Evolutionary conservation across 179 eudicot genomes (phyloP).

Genomic region (Sideroxylon spinosum): DNA sequence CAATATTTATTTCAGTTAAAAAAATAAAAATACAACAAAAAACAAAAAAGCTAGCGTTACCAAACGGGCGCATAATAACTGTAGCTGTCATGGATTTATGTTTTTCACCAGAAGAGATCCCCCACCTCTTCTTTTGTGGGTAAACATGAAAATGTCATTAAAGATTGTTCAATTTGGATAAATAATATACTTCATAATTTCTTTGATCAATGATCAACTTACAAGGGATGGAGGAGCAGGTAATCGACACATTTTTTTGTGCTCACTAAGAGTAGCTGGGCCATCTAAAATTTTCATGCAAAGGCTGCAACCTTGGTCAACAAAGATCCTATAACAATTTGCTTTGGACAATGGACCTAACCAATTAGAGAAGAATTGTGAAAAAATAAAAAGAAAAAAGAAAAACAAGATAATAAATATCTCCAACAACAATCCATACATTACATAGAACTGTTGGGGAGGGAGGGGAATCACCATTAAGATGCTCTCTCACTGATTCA

Average conservation of each 20-base stretch:
- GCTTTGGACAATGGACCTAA: slow-evolving; percentile 61
- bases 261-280: slow-evolving; percentile 41
- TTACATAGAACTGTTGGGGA: background rate
- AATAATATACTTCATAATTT: background rate
- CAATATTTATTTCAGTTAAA: no score
- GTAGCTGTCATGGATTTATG: background rate
- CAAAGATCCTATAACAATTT: slow-evolving; percentile 47
- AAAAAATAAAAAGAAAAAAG: background rate
- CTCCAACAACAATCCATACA: background rate
- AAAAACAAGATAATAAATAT: slow-evolving; percentile 2
- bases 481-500: slow-evolving; percentile 74
- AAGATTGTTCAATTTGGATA: background rate
- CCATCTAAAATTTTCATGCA: slow-evolving; percentile 57
- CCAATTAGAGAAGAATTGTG: slow-evolving; percentile 7
- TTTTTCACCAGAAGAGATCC: background rate
- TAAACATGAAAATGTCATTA: background rate
- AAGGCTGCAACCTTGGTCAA: slow-evolving; percentile 56
- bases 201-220: slow-evolving; percentile 22
- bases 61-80: no score
- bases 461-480: slow-evolving; percentile 38
- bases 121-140: no score
- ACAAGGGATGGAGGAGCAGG: slow-evolving; percentile 54
- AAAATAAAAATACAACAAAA: background rate
- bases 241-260: slow-evolving; percentile 47
- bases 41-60: background rate